phyloP scores from a whole-genome alignment of 225 moss, liverwort and hornwort species.

The Thuidium tamariscinum region DNA sequence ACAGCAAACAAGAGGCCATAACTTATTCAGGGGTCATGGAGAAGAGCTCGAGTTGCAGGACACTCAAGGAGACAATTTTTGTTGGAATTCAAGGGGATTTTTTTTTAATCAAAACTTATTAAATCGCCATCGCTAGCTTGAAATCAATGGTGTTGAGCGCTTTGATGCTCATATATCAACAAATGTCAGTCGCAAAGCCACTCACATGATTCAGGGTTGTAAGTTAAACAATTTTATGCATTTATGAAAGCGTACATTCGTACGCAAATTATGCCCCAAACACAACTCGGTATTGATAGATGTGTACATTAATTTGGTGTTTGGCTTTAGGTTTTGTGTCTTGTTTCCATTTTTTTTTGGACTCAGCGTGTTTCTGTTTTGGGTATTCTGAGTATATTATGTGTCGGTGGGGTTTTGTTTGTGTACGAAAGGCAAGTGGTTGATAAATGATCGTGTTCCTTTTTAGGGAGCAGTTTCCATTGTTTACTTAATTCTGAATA shows the following conservation, averaged over 20 bases:
- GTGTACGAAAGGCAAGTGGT: accelerated
- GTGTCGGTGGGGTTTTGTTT: not conserved
- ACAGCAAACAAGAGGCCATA: not conserved
- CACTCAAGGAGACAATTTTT: not conserved
- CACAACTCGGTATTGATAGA: not conserved
- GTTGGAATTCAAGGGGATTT: too few relatives aligned
- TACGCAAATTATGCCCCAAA: not conserved
- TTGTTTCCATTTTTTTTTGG: too few relatives aligned
- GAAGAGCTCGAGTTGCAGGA: not conserved
- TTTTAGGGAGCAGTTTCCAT: not conserved
- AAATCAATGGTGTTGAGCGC: not conserved
- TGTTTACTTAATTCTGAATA: not conserved
- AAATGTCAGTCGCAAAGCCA: not conserved
- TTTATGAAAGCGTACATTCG: not conserved
- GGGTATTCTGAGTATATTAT: not conserved
- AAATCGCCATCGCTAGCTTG: too few relatives aligned
- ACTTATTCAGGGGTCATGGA: not conserved
- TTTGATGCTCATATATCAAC: not conserved
- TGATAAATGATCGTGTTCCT: not conserved
- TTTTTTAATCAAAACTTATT: not conserved
- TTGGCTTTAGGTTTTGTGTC: not conserved
- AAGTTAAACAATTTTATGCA: not conserved
- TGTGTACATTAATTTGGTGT: not conserved
- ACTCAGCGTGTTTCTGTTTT: too few relatives aligned
- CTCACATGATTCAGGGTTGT: not conserved